phyloP scores from a whole-genome alignment of 495 filamentous ascomycete genomes.

The Penicillium coprophilum region DNA sequence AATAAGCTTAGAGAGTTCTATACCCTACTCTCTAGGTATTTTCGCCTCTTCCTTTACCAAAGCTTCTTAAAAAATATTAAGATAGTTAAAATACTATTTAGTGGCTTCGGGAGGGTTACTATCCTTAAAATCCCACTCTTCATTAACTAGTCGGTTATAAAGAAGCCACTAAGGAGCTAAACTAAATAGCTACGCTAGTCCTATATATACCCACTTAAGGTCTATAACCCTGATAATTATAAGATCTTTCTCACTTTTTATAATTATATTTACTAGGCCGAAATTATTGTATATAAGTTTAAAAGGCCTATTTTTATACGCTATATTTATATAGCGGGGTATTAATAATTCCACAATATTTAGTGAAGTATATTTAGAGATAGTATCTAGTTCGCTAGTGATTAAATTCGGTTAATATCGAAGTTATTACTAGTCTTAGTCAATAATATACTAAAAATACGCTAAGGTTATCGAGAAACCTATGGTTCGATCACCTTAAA shows the following conservation, averaged over 20 bases:
- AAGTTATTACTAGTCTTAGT: too few species aligned
- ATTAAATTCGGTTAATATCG: neutral
- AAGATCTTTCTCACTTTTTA: neutral
- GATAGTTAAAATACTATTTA: neutral
- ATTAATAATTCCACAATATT: neutral
- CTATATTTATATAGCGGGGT: neutral
- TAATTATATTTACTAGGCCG: constrained; percentile 1
- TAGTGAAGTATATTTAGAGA: neutral
- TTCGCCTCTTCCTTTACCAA: neutral
- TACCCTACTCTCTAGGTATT: too few species aligned
- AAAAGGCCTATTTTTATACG: neutral
- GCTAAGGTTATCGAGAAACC: too few species aligned
- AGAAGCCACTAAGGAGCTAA: constrained; percentile 4
- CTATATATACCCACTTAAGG: constrained; percentile 1
- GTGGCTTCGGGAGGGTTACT: neutral
- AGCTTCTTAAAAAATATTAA: neutral
- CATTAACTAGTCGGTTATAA: neutral
- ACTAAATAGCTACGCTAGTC: neutral
- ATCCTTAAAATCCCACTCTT: constrained; percentile 1
- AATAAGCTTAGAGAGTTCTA: too few species aligned
- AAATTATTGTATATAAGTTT: constrained; percentile 2
- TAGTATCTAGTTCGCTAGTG: neutral
- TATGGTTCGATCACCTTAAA: too few species aligned
- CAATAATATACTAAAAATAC: too few species aligned
- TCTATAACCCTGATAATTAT: neutral